phyloP scores from a whole-genome alignment of 2,329 filamentous ascomycete species.

The Neofusicoccum kwambonambiense region DNA sequence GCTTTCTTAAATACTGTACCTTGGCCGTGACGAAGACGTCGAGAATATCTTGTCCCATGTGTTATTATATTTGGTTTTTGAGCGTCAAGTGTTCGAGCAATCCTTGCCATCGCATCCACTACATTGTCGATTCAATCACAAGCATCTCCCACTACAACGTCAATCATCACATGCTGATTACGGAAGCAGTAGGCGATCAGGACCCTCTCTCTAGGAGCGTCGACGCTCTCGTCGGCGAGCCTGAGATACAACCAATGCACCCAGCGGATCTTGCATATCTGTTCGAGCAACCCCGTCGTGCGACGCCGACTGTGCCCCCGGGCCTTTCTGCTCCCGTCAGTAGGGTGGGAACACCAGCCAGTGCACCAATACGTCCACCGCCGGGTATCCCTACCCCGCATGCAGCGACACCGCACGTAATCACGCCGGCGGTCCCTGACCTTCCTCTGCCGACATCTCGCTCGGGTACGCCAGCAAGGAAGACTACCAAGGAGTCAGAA shows the following conservation, averaged over 20 bases:
- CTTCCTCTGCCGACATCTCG: conserved; percentile 14
- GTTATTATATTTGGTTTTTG: conserved; percentile 3
- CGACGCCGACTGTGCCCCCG: conserved; percentile 47
- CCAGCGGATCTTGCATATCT: conserved; percentile 21
- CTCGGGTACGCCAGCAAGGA: conserved; percentile 10
- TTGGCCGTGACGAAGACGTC: conserved; percentile 41
- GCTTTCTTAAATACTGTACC: conserved; percentile 30
- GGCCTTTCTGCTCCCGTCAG: conserved; percentile 39
- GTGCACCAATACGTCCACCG: conserved; percentile 12
- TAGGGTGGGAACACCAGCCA: conserved; percentile 10
- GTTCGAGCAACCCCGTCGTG: conserved; percentile 38
- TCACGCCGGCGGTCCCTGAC: conserved; percentile 15
- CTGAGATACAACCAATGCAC: conserved; percentile 34
- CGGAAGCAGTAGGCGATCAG: conserved; percentile 13
- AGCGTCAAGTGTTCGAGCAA: conserved; percentile 19
- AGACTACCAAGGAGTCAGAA: conserved; percentile 11
- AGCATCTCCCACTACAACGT: background rate
- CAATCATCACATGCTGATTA: conserved; percentile 40
- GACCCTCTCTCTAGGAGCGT: conserved; percentile 52
- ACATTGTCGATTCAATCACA: conserved; percentile 11
- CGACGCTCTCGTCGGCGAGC: conserved; percentile 66
- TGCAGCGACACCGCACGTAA: background rate
- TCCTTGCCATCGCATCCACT: conserved; percentile 11
- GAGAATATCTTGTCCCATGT: background rate
- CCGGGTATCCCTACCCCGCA: conserved; percentile 11